Conservation (phyloP, 805 yeast genomes). For the Candida gorgasii region DNA sequence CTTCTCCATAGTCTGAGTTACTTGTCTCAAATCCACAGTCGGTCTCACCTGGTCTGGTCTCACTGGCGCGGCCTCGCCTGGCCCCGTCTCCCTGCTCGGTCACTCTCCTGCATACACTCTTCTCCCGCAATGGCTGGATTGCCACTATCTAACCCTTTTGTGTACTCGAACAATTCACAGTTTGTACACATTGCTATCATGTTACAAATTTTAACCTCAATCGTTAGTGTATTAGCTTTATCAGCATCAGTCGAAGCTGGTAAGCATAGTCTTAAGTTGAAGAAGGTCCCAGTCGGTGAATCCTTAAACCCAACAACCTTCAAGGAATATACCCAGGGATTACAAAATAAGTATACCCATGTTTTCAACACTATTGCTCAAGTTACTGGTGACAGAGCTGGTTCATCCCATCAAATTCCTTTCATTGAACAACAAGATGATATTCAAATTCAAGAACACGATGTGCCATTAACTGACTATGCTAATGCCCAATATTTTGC, state of each 20-base stretch:
- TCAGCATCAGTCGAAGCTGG: conserved; percentile 46
- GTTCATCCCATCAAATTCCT: conserved; percentile 41
- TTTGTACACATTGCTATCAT: conserved; percentile 32
- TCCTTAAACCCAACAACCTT: conserved; percentile 52
- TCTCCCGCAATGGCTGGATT: conserved; percentile 6
- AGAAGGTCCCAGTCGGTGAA: conserved; percentile 59
- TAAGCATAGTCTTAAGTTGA: conserved; percentile 55
- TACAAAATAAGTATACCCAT: conserved; percentile 62
- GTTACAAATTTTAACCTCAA: conserved; percentile 35
- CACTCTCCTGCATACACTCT: conserved; percentile 6
- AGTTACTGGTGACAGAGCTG: conserved; percentile 15
- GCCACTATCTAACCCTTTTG: conserved; percentile 2
- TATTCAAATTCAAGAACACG: conserved; percentile 46
- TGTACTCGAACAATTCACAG: background rate
- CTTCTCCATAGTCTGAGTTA: no score
- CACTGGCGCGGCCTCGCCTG: no score
- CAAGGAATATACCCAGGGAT: conserved; percentile 53
- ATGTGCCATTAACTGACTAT: conserved; percentile 83
- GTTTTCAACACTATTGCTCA: conserved; percentile 25
- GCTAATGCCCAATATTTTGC: conserved; percentile 95
- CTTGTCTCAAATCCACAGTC: no score
- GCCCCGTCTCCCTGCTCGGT: no score
- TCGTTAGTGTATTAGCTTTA: conserved; percentile 42
- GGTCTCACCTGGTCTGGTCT: no score
- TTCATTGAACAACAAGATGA: conserved; percentile 26